These are phyloP conservation scores for Bassia scoparia DNA, from an alignment of 148 eudicot genomes.

Conservation along the genomic window DNA sequence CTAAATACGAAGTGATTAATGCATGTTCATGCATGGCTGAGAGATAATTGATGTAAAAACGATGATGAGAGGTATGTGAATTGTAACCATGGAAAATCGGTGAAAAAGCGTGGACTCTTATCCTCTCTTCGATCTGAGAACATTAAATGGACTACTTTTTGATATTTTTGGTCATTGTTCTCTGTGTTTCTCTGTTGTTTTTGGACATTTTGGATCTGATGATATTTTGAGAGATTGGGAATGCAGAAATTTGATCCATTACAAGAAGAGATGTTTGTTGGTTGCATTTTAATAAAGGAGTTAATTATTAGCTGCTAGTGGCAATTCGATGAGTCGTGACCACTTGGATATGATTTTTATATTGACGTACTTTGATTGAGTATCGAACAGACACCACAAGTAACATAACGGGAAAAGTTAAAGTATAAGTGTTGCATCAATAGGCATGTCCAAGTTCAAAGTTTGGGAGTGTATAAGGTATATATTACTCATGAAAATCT, in stretches of 20 bases:
- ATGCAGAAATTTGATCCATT: constrained; percentile 22
- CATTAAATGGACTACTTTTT: background rate
- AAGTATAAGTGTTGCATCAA: too few species aligned
- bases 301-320: background rate
- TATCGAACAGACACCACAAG: constrained; percentile 1
- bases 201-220: constrained; percentile 20
- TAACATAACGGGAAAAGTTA: too few species aligned
- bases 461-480: too few species aligned
- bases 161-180: constrained; percentile 15
- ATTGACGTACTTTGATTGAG: constrained; percentile 12
- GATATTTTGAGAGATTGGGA: constrained; percentile 29
- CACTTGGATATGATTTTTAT: constrained; percentile 15
- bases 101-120: constrained; percentile 31
- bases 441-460: too few species aligned
- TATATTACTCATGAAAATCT: too few species aligned
- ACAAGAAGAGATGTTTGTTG: constrained; percentile 35
- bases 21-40: constrained; percentile 31
- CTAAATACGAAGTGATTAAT: constrained; percentile 11
- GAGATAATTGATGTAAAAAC: constrained; percentile 14
- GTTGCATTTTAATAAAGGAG: constrained; percentile 2
- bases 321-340: background rate
- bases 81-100: constrained; percentile 14
- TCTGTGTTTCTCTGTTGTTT: constrained; percentile 32
- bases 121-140: constrained; percentile 25
- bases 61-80: background rate